Evolutionary conservation across 768 basidiomycete genomes (phyloP).

Genomic region (Boletellus ananas): DNA sequence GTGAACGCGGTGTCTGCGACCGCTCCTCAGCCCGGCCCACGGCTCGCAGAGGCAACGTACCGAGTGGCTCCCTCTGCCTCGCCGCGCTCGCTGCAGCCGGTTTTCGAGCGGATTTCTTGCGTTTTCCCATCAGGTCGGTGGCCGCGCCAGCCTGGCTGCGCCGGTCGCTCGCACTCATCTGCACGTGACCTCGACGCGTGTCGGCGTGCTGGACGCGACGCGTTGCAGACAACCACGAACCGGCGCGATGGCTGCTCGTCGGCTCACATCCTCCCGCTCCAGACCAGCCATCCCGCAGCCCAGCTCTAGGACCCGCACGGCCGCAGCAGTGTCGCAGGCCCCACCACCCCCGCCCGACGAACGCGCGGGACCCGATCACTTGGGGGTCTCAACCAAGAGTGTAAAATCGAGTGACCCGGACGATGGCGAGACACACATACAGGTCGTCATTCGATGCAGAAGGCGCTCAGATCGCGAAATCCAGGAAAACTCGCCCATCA

Average conservation of each 20-base stretch:
- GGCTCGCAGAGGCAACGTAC: slow-evolving; percentile 34
- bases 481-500: slow-evolving; percentile 81
- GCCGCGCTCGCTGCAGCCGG: slow-evolving; percentile 62
- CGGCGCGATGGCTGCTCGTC: slow-evolving; percentile 58
- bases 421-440: slow-evolving; percentile 80
- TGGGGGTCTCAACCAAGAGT: slow-evolving; percentile 23
- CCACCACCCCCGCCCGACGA: slow-evolving; percentile 25
- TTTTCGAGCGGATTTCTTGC: slow-evolving; percentile 86
- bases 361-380: slow-evolving; percentile 12
- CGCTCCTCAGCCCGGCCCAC: slow-evolving; percentile 1
- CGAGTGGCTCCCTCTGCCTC: slow-evolving; percentile 67
- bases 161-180: neutral
- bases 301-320: slow-evolving; percentile 45
- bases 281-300: slow-evolving; percentile 29
- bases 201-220: slow-evolving; percentile 24
- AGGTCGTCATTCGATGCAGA: slow-evolving; percentile 89
- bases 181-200: slow-evolving; percentile 35
- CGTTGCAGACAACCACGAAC: slow-evolving; percentile 19
- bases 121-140: slow-evolving; percentile 65
- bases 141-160: neutral
- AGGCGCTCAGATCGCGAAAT: slow-evolving; percentile 83
- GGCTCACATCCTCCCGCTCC: slow-evolving; percentile 49
- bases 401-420: slow-evolving; percentile 28
- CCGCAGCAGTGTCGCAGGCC: slow-evolving; percentile 33
- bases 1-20: slow-evolving; percentile 74